Base-by-base conservation (phyloP, 257 asterid genomes). In the Solanum sejunctum region DNA sequence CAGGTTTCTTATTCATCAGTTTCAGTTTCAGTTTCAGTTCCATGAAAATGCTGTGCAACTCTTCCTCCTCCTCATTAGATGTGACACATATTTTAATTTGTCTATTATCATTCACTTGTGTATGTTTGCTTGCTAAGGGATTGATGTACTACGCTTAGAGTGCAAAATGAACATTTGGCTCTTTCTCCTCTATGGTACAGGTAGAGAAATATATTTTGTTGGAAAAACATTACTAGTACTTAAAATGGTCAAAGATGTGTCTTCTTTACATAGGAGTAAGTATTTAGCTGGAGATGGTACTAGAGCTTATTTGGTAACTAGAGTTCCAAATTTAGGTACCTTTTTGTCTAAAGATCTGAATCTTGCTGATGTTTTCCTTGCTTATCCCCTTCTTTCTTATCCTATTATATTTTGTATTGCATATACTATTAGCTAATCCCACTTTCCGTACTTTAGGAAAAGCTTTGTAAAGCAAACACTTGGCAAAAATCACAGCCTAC, bases 401-500 rank as follows among this genome's bases (percentile, higher is more conserved):
- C 26, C 43, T 17, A 17, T 84, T 32, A 52, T 52, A 52, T 26
- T 51, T 77, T 77, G 64, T 51, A 51, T 52, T 78, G 47, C 26
- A 78, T 58, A 78, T 78, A 52, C n/a, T 51, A 18, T 61, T 17
- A 61, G 10, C 54, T 57, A 54, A 41, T 51, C 47, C 66, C 73
- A 83, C 49, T 26, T 83, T 26, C 83, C 51, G 55, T 52, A 26
- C 75, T 79, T 82, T 92, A 95, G 98, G 99, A 97, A 90, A 97
- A 91, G 87, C 97, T 97, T 69, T 92, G 98, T 89, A 92, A 93
- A 88, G 97, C 98, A 89, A 95, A 96, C 92, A 92, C 94, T 82
- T 93, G 95, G 98, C 97, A 94, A 91, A 91, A 97, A 90, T 88
- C 98, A 86, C 97, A 92, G 89, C 98, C 98, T 69, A 85, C 97